Conservation (phyloP, 2,329 filamentous ascomycete species). For the Hymenoscyphus scutula region DNA sequence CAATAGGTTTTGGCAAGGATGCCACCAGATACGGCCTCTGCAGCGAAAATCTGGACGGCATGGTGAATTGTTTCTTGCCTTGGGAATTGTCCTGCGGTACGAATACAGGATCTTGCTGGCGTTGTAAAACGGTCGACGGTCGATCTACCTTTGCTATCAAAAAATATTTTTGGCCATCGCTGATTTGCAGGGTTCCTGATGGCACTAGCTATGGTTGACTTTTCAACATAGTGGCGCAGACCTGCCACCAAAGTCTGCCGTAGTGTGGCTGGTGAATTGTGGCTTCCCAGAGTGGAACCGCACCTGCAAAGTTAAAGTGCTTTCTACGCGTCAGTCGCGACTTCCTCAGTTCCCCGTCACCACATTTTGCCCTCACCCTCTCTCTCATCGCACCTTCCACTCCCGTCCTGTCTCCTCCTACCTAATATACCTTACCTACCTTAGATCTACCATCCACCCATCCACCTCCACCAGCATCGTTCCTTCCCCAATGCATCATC, state of each 20-base stretch:
- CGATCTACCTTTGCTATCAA: slow-evolving; percentile 11
- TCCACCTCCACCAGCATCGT: not conserved
- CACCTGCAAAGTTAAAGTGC: slow-evolving; percentile 2
- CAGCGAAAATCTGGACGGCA: slow-evolving; percentile 53
- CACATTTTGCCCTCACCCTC: not conserved
- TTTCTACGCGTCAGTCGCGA: slow-evolving; percentile 16
- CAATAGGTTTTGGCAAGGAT: slow-evolving; percentile 56
- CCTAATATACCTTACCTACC: too few species aligned
- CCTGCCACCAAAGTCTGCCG: not conserved
- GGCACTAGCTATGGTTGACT: slow-evolving; percentile 23
- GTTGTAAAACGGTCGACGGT: slow-evolving; percentile 8
- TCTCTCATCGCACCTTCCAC: not conserved
- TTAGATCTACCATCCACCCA: not conserved
- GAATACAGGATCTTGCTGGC: slow-evolving; percentile 4
- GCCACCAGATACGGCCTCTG: slow-evolving; percentile 64
- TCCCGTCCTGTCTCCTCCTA: too few species aligned
- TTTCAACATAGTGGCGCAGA: too few species aligned
- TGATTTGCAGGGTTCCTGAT: slow-evolving; percentile 20
- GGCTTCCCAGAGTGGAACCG: not conserved
- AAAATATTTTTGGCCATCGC: slow-evolving; percentile 19
- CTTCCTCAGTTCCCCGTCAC: slow-evolving; percentile 5
- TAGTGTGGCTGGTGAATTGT: not conserved
- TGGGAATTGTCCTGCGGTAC: slow-evolving; percentile 10
- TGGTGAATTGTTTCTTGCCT: slow-evolving; percentile 20
- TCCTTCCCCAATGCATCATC: not conserved